A percentile compares a stretch with the other conserved stretches of the same genome.
Conservation (phyloP, 2,329 filamentous ascomycete genomes). For the Colletotrichum gigasporum region DNA sequence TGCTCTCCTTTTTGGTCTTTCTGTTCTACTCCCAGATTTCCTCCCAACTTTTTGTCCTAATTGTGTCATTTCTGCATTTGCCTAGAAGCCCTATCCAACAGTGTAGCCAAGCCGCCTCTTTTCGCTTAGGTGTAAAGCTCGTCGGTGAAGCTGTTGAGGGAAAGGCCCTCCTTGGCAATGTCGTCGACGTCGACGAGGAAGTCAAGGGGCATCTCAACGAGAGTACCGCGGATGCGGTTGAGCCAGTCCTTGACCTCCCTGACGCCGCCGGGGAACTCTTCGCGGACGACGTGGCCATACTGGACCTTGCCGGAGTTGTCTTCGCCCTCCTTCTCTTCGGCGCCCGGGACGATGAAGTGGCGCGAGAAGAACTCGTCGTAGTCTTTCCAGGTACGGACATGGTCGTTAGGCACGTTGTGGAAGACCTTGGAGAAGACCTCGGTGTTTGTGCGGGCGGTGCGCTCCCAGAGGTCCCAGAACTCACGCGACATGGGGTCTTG, state of each 20-base stretch:
- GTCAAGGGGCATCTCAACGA: slow-evolving; percentile 91
- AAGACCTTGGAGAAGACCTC: slow-evolving; percentile 84
- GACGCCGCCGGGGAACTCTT: slow-evolving; percentile 79
- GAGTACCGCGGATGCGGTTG: slow-evolving; percentile 71
- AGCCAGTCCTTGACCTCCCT: slow-evolving; percentile 78
- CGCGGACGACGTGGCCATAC: slow-evolving; percentile 88
- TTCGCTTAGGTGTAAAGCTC: slow-evolving; percentile 78
- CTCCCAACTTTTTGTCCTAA: neutral
- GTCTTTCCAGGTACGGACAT: slow-evolving; percentile 75
- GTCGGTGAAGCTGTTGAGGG: slow-evolving; percentile 76
- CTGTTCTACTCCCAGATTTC: neutral
- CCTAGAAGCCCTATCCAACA: neutral
- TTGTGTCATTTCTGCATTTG: too few species aligned
- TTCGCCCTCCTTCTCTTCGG: slow-evolving; percentile 46
- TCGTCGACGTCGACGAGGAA: slow-evolving; percentile 86
- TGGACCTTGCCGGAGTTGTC: slow-evolving; percentile 68
- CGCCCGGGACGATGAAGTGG: slow-evolving; percentile 69
- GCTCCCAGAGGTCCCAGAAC: slow-evolving; percentile 78
- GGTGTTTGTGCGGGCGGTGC: slow-evolving; percentile 80
- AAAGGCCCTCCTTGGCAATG: slow-evolving; percentile 83
- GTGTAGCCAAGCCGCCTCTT: too few species aligned
- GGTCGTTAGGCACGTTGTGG: slow-evolving; percentile 78
- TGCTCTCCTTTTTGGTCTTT: neutral
- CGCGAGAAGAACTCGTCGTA: slow-evolving; percentile 77
- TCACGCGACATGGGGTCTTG: slow-evolving; percentile 75